Evolutionary conservation across 1,284 basidiomycete genomes (phyloP), one percentile per base, ranked within the genome.

Genomic region (Cryptococcus depauperatus): DNA sequence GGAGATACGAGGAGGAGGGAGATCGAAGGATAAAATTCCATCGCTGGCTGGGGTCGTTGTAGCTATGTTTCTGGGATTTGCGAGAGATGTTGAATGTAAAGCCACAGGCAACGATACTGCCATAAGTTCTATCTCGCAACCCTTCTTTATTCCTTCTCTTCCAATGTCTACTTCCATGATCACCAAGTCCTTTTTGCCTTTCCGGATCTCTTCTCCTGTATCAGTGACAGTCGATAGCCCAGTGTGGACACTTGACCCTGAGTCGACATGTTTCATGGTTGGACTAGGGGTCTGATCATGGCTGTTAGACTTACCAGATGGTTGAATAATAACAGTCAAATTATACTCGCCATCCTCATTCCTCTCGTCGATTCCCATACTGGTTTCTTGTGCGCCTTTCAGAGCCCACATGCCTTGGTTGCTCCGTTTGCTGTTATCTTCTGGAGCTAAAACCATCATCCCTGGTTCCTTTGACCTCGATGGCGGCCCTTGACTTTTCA

Each of bases 401-500:
- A 70, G 43, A 1, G 50, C 54, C 65, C 66, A 70, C 14, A 16
- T 22, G 23, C 21, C 21, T 11, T 37, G 21, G 9, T 37, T 22
- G 35, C 35, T 22, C 1, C 62, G 61, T 6, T 46, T 44, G 1
- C 55, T 45, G 1, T 45, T 35, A 1, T 54, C 41, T 4, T 68
- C 63, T 3, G 66, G 68, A 3, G 57, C 54, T 3, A 57, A 30
- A 1, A 65, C 58, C 3, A 35, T 40, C 58, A 61, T 63, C 0
- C 80, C 69, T 6, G 87, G 87, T 21, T 83, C 67, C 35, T 84
- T 75, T 33, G 79, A 79, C 35, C 81, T 72, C 13, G 85, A 84
- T 34, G 81, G 70, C 1, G 82, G 77, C 4, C 73, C 52, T 14
- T 56, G 43, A 14, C 71, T 73, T 67, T 82, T 85, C 57, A 88